A percentile compares a stretch with the other conserved stretches of the same genome.
phyloP scores from a whole-genome alignment of 1,139 yeast genomes.

The Wickerhamomyces sp. region DNA sequence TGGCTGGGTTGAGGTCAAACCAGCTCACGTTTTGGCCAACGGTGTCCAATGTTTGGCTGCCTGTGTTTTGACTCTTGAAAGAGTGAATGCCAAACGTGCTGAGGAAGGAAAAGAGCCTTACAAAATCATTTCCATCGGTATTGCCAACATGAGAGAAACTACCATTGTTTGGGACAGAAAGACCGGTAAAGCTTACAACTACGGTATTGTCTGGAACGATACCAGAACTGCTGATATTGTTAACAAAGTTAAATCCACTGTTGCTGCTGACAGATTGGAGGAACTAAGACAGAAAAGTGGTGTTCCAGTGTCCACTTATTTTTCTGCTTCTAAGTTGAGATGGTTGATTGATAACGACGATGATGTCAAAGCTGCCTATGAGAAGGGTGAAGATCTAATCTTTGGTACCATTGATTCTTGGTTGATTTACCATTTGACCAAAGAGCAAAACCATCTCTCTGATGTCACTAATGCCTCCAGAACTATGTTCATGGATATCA shows the following conservation, averaged over 20 bases:
- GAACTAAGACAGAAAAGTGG: slow-evolving; percentile 69
- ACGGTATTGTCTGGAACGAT: slow-evolving; percentile 95
- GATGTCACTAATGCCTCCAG: slow-evolving; percentile 92
- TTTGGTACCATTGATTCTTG: slow-evolving; percentile 95
- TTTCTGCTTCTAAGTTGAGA: slow-evolving; percentile 83
- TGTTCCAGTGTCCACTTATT: slow-evolving; percentile 79
- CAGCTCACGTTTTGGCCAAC: slow-evolving; percentile 75
- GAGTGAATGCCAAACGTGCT: slow-evolving; percentile 44
- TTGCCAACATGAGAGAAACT: slow-evolving; percentile 95
- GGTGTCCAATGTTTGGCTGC: slow-evolving; percentile 75
- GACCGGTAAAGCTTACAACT: slow-evolving; percentile 77
- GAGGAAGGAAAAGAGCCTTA: slow-evolving; percentile 46
- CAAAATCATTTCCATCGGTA: slow-evolving; percentile 63
- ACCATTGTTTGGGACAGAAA: slow-evolving; percentile 83
- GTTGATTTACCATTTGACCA: slow-evolving; percentile 83
- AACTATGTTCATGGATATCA: slow-evolving; percentile 85
- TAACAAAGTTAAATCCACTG: slow-evolving; percentile 52
- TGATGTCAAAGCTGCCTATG: slow-evolving; percentile 64
- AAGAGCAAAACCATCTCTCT: slow-evolving; percentile 66
- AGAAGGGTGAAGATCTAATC: slow-evolving; percentile 68
- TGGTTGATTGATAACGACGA: slow-evolving; percentile 86
- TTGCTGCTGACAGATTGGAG: slow-evolving; percentile 54
- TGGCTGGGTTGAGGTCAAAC: slow-evolving; percentile 95
- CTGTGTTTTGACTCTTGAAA: slow-evolving; percentile 53
- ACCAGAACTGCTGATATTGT: slow-evolving; percentile 79